phyloP scores from a whole-genome alignment of 2,329 filamentous ascomycete genomes.

The Cladorrhinum sp. region DNA sequence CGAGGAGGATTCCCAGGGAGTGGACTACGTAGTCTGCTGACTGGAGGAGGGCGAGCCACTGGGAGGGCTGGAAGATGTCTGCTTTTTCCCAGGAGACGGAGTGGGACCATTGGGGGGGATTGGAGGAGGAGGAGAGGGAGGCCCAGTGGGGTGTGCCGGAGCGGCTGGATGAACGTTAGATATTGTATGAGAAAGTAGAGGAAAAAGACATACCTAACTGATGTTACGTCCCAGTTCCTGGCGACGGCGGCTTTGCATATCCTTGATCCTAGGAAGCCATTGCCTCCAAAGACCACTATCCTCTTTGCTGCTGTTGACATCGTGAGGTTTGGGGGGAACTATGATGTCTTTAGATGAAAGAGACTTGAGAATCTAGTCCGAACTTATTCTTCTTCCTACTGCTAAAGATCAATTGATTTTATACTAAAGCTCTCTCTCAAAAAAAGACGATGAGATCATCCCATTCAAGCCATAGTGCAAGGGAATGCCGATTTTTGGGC shows the following conservation, averaged over 20 bases:
- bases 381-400: no score
- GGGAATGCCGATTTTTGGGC: conserved; percentile 3
- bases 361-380: no score
- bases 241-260: conserved; percentile 89
- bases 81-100: conserved; percentile 84
- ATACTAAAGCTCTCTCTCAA: no score
- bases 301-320: conserved; percentile 63
- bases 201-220: conserved; percentile 66
- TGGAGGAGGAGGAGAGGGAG: conserved; percentile 65
- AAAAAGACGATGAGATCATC: conserved; percentile 23
- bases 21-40: conserved; percentile 85
- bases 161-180: conserved; percentile 54
- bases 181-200: not conserved
- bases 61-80: conserved; percentile 78
- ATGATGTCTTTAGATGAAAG: no score
- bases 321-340: conserved; percentile 26
- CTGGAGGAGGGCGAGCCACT: conserved; percentile 73
- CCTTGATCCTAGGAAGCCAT: conserved; percentile 81
- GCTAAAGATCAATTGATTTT: no score
- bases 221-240: conserved; percentile 87
- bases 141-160: conserved; percentile 89
- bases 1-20: conserved; percentile 91
- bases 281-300: conserved; percentile 88
- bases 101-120: conserved; percentile 75
- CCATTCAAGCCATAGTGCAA: not conserved